Conservation (phyloP, 2,329 filamentous ascomycete species). For the Alternaria viburni region DNA sequence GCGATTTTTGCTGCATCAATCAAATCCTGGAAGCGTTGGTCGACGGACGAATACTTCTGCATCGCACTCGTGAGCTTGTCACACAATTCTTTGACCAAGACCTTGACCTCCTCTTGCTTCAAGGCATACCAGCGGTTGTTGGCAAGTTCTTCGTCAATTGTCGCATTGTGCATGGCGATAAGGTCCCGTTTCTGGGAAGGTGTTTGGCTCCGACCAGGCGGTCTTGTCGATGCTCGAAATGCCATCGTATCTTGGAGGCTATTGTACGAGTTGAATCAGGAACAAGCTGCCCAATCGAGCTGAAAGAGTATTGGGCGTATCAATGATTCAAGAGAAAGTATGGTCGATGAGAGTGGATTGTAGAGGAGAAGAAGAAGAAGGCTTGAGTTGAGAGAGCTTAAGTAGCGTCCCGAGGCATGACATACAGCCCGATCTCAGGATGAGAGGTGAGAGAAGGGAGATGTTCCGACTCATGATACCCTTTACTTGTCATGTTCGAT, state of each 20-base stretch:
- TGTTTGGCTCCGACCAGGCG: not conserved
- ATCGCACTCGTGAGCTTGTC: not conserved
- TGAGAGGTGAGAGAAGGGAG: not conserved
- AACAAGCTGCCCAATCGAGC: not conserved
- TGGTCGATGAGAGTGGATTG: not conserved
- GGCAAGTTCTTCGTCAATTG: not conserved
- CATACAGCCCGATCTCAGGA: not conserved
- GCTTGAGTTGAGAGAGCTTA: not conserved
- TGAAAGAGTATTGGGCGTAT: not conserved
- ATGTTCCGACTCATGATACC: not conserved
- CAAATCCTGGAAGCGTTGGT: not conserved
- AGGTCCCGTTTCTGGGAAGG: not conserved
- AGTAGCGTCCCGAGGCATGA: not conserved
- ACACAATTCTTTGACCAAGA: not conserved
- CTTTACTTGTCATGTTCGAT: not conserved
- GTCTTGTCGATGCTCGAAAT: not conserved
- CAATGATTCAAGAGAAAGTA: not conserved
- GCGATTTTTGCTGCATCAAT: not conserved
- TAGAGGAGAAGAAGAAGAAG: not conserved
- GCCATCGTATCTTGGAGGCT: not conserved
- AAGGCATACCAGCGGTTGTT: constrained; percentile 11
- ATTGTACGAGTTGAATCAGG: not conserved
- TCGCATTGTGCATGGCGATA: not conserved
- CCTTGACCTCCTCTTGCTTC: not conserved
- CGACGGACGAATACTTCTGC: not conserved